Conservation (phyloP, 1,284 basidiomycete species). For the Bondarzewia mesenterica region DNA sequence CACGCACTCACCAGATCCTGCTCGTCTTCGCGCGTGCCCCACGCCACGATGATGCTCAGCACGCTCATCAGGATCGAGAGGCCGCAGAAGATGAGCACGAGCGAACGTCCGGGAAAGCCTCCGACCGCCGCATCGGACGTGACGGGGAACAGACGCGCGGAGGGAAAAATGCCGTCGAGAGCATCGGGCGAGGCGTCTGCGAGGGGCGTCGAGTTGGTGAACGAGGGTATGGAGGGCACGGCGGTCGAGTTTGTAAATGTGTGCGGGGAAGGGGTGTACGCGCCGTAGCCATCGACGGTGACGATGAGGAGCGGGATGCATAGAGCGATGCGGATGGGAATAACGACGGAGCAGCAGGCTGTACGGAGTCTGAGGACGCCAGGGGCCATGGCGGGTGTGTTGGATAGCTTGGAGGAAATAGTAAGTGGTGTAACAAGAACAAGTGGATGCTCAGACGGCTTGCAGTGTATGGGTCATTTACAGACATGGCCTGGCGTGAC, state of each 20-base stretch:
- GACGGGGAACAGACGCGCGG: conserved; percentile 3
- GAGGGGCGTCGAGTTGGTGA: background rate
- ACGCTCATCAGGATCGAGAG: conserved; percentile 6
- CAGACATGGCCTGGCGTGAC: too few relatives aligned
- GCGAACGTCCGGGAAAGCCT: conserved; percentile 2
- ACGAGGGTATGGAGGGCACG: background rate
- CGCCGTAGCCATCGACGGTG: conserved; percentile 9
- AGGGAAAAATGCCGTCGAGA: background rate
- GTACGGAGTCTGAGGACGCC: conserved; percentile 8
- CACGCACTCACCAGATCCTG: background rate
- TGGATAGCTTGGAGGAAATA: background rate
- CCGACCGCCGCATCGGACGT: too few relatives aligned
- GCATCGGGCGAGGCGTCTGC: conserved; percentile 7
- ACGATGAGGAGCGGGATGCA: conserved; percentile 12
- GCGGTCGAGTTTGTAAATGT: background rate
- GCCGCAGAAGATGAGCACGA: conserved; percentile 7
- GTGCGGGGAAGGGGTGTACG: background rate
- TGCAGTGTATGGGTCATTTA: too few relatives aligned
- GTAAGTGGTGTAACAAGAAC: background rate
- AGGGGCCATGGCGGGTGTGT: conserved; percentile 5
- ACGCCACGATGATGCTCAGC: conserved; percentile 5
- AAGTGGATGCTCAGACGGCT: too few relatives aligned
- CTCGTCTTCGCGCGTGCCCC: conserved; percentile 1
- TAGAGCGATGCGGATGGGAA: conserved; percentile 11
- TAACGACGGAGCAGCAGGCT: conserved; percentile 8